phyloP scores from a whole-genome alignment of 2,329 filamentous ascomycete genomes.

The Tothia fuscella region DNA sequence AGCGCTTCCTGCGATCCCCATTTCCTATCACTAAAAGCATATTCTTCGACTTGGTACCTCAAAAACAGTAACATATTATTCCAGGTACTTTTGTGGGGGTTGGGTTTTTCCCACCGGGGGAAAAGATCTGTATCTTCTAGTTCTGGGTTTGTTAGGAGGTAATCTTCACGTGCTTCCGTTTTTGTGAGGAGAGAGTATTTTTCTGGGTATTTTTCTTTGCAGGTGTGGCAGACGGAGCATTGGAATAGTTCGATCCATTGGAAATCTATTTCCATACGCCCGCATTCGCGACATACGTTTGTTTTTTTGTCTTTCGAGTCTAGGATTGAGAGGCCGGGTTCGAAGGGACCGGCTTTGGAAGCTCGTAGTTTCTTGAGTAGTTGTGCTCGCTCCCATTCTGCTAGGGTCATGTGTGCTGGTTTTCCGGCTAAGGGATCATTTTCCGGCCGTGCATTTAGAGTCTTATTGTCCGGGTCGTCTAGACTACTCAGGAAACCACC shows the following conservation, averaged over 20 bases:
- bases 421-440: constrained; percentile 45
- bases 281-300: constrained; percentile 75
- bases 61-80: constrained; percentile 98
- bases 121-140: constrained; percentile 79
- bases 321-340: constrained; percentile 73
- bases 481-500: constrained; percentile 85
- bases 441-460: constrained; percentile 41
- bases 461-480: constrained; percentile 83
- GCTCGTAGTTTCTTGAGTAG: constrained; percentile 59
- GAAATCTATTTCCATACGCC: constrained; percentile 78
- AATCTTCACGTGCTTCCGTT: constrained; percentile 91
- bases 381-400: constrained; percentile 82
- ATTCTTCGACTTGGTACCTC: constrained; percentile 86
- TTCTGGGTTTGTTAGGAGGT: constrained; percentile 87
- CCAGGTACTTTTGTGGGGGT: constrained; percentile 92
- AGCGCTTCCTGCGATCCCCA: constrained; percentile 82
- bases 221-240: constrained; percentile 62
- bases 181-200: constrained; percentile 95
- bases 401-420: constrained; percentile 76
- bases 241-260: constrained; percentile 82
- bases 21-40: constrained; percentile 69
- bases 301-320: constrained; percentile 43
- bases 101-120: constrained; percentile 77
- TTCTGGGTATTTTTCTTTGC: constrained; percentile 82
- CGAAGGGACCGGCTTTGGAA: constrained; percentile 69